Conservation (phyloP, 2,329 filamentous ascomycete genomes). For the Curvularia eragrostidis region DNA sequence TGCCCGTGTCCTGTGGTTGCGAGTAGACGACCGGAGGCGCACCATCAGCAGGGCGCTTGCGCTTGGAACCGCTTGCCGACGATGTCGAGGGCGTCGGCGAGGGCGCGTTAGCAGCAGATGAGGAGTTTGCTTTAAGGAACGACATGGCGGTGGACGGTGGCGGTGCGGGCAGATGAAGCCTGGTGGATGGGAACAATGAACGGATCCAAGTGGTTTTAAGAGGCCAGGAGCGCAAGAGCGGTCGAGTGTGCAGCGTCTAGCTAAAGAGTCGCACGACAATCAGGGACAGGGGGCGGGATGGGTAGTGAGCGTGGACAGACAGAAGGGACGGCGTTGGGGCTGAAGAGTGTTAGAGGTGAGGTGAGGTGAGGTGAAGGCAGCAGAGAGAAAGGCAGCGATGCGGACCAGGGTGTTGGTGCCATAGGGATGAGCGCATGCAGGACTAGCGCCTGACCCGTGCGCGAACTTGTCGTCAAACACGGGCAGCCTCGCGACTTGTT, state of each 20-base stretch:
- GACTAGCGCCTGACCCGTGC: constrained; percentile 23
- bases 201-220: background rate
- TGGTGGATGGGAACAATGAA: constrained; percentile 1
- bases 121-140: constrained; percentile 41
- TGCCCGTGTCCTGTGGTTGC: constrained; percentile 77
- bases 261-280: constrained; percentile 41
- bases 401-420: constrained; percentile 2
- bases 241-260: constrained; percentile 39
- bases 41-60: constrained; percentile 63
- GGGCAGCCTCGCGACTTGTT: constrained; percentile 29
- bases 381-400: constrained; percentile 13
- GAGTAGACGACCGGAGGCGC: constrained; percentile 67
- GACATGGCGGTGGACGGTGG: constrained; percentile 37
- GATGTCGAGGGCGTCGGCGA: constrained; percentile 64
- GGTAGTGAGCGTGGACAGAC: constrained; percentile 10
- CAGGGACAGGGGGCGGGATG: background rate
- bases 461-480: constrained; percentile 27
- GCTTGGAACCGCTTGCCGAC: constrained; percentile 53
- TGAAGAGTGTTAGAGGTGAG: constrained; percentile 1
- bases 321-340: background rate
- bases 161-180: constrained; percentile 1
- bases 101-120: constrained; percentile 58
- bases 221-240: background rate
- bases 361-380: constrained; percentile 3
- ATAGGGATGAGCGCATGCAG: constrained; percentile 25